Base-by-base conservation (phyloP, 2,329 filamentous ascomycete genomes). In the Penicillium polonicum region DNA sequence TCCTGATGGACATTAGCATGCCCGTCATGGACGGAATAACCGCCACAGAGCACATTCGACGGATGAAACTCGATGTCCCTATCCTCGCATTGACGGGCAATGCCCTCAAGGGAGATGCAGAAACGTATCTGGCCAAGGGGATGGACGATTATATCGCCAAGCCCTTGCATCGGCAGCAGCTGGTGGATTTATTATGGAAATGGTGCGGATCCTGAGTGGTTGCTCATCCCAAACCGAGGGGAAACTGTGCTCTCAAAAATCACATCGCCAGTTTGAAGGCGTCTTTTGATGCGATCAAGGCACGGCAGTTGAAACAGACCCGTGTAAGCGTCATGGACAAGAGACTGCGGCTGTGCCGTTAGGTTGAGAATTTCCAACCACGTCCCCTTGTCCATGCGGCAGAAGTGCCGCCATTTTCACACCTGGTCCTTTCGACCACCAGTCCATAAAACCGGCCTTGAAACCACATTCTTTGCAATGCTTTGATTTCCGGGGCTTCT, bases 141-240 rank as follows among this genome's bases (percentile, higher is more conserved):
- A 83, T 85, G 82, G 79, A 81, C 42, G 82, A 80, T 42, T 85
- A 84, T 59, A 73, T 85, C 13, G 72, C 82, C 2, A 85, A 85
- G 62, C 83, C 82, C 0, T 77, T 84, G 12, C 78, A 82, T 62
- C 76, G 78, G n/a, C 77, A 78, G 49, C 71, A 77, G 8, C 62
- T 84, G 43, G 72, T 81, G 27, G 74, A 74, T 25, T 68, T 79
- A 55, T 60, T 84, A 35, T 70, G 72, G 66, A 72, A 72, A 58
- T 75, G 74, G 72, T 67, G 73, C 19, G 72, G 68, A 38, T 60
- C 62, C 4, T 70, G 61, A 63, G 1, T 13, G 13, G 13, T 15
- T 44, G 51, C 10, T 29, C 17, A 15, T 29, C 17, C 4, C 8
- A 21, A 15, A 45, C 5, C 4, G 44, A 45, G 21, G 17, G 21